These are phyloP conservation scores for Spizellomyces punctatus DNA, from an alignment of 192 early-diverging fungal species.

Conservation along the genomic window DNA sequence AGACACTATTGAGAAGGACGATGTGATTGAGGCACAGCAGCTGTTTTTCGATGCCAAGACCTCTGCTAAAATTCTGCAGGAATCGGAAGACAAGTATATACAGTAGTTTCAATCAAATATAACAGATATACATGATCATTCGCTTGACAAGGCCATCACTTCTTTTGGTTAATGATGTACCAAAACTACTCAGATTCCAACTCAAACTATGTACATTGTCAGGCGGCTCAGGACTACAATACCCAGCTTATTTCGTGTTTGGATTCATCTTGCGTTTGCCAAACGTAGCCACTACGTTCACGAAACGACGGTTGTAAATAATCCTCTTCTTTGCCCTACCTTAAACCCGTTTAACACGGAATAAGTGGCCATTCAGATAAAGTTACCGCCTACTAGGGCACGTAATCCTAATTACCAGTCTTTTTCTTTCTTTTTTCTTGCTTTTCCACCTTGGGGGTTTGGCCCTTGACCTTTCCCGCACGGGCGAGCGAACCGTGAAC, in stretches of 20 bases:
- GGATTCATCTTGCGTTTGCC: constrained; percentile 84
- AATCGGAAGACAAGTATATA: constrained; percentile 46
- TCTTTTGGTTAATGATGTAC: no score
- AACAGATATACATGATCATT: no score
- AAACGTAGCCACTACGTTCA: constrained; percentile 84
- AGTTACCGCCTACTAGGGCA: background rate
- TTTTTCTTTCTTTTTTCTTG: constrained; percentile 96
- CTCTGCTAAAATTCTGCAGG: constrained; percentile 73
- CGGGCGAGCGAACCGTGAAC: constrained; percentile 99
- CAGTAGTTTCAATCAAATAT: constrained; percentile 15
- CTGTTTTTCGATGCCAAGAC: constrained; percentile 90
- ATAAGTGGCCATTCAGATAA: background rate
- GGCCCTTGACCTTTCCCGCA: constrained; percentile 99
- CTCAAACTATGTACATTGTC: no score
- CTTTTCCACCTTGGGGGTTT: constrained; percentile 97
- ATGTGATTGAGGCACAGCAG: constrained; percentile 82
- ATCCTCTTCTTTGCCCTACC: constrained; percentile 97
- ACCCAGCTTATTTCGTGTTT: background rate
- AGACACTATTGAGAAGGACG: constrained; percentile 76
- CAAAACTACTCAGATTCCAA: no score
- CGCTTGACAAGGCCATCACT: no score
- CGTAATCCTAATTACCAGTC: constrained; percentile 28
- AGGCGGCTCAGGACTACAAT: background rate
- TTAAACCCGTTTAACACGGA: constrained; percentile 6
- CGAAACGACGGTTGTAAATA: constrained; percentile 95